phyloP scores from a whole-genome alignment of 176 grass and related monocot species.

The Zoysia japonica region DNA sequence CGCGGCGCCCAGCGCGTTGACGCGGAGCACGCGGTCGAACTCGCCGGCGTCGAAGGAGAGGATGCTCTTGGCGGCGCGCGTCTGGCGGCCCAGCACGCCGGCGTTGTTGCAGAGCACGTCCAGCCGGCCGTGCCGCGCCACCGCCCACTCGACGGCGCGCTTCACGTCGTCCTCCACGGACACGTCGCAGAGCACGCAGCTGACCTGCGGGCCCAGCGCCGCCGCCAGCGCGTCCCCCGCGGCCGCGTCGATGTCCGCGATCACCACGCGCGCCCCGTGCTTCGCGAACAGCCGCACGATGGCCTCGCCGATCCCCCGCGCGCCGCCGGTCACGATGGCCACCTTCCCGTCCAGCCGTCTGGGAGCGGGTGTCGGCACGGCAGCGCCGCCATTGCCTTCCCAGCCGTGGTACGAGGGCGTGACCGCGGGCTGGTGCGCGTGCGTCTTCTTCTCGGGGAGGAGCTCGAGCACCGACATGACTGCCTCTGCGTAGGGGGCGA shows the following conservation, averaged over 20 bases:
- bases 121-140: constrained; percentile 45
- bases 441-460: constrained; percentile 42
- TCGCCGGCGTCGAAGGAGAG: too few species aligned
- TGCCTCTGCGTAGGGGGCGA: constrained; percentile 37
- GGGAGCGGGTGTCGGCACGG: constrained; percentile 51
- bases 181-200: not conserved
- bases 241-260: constrained; percentile 60
- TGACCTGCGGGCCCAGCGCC: not conserved
- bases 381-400: constrained; percentile 49
- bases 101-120: constrained; percentile 77
- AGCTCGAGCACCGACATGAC: constrained; percentile 59
- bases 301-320: constrained; percentile 64
- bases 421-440: constrained; percentile 50
- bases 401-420: constrained; percentile 47
- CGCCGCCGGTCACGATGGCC: constrained; percentile 61
- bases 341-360: constrained; percentile 45
- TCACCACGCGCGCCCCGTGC: constrained; percentile 44
- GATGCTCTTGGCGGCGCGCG: too few species aligned
- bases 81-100: constrained; percentile 54
- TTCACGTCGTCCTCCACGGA: not conserved
- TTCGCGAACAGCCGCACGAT: constrained; percentile 50
- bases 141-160: constrained; percentile 29
- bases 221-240: constrained; percentile 31
- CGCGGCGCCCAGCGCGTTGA: constrained; percentile 29
- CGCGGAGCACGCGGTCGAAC: constrained; percentile 52